A percentile compares a stretch with the other conserved stretches of the same genome.
phyloP scores from a whole-genome alignment of 129 eudicot species.

The Daucus carota region DNA sequence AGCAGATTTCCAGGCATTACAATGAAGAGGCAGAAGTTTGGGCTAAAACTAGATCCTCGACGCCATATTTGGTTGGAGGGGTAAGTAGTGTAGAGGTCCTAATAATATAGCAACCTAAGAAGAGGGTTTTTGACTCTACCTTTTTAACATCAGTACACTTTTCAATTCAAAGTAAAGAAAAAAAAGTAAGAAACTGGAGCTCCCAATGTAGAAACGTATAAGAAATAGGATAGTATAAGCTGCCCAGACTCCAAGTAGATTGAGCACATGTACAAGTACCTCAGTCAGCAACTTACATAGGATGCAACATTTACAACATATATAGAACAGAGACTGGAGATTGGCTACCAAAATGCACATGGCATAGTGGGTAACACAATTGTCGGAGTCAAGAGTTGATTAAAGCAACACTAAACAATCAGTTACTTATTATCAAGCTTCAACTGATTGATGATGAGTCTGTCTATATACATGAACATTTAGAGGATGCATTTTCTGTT shows the following conservation, averaged over 20 bases:
- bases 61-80: too few relatives aligned
- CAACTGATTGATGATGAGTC: background rate
- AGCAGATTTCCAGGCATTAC: too few relatives aligned
- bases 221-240: too few relatives aligned
- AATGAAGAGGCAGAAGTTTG: too few relatives aligned
- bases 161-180: too few relatives aligned
- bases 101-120: too few relatives aligned
- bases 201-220: too few relatives aligned
- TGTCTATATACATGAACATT: background rate
- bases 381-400: background rate
- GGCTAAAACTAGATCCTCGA: too few relatives aligned
- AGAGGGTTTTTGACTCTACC: too few relatives aligned
- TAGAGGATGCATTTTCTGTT: background rate
- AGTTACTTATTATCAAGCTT: conserved; percentile 1
- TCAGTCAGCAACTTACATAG: background rate
- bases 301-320: background rate
- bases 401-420: background rate
- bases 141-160: too few relatives aligned
- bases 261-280: background rate
- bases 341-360: background rate
- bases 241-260: background rate
- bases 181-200: too few relatives aligned
- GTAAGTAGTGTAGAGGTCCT: too few relatives aligned
- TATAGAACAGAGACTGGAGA: background rate
- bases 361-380: background rate